phyloP scores from a whole-genome alignment of 2,329 filamentous ascomycete species.

The Xylariales sp. region DNA sequence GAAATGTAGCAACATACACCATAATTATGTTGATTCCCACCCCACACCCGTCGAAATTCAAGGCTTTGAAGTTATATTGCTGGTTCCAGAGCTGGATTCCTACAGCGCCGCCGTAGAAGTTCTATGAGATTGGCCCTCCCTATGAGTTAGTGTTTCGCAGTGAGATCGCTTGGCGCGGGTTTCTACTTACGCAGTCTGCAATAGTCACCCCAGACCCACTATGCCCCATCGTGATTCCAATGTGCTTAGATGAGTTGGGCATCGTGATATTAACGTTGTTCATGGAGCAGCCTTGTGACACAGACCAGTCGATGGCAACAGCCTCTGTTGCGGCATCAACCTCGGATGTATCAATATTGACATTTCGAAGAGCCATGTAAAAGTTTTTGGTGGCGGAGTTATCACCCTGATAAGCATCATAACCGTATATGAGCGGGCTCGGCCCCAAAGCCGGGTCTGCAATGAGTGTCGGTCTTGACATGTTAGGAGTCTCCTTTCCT shows the following conservation, averaged over 20 bases:
- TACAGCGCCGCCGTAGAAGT: slow-evolving; percentile 25
- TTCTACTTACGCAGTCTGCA: slow-evolving; percentile 16
- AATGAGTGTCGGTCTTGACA: slow-evolving; percentile 18
- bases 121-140: too few relatives aligned
- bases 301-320: slow-evolving; percentile 23
- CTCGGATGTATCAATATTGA: slow-evolving; percentile 21
- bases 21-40: slow-evolving; percentile 22
- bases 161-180: neutral
- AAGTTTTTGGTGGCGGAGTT: slow-evolving; percentile 26
- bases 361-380: slow-evolving; percentile 26
- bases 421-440: slow-evolving; percentile 16
- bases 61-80: slow-evolving; percentile 28
- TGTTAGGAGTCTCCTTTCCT: neutral
- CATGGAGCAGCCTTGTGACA: slow-evolving; percentile 24
- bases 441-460: slow-evolving; percentile 13
- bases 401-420: slow-evolving; percentile 20
- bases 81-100: slow-evolving; percentile 25
- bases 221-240: slow-evolving; percentile 29
- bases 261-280: slow-evolving; percentile 27
- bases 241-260: slow-evolving; percentile 26
- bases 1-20: slow-evolving; percentile 22
- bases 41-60: slow-evolving; percentile 24
- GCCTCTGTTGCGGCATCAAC: slow-evolving; percentile 14
- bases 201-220: slow-evolving; percentile 27
- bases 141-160: too few relatives aligned